Evolutionary conservation across 2,329 filamentous ascomycete species (phyloP), one percentile per base, ranked within the genome.

Genomic region (Phaeophleospora eucalypticola): DNA sequence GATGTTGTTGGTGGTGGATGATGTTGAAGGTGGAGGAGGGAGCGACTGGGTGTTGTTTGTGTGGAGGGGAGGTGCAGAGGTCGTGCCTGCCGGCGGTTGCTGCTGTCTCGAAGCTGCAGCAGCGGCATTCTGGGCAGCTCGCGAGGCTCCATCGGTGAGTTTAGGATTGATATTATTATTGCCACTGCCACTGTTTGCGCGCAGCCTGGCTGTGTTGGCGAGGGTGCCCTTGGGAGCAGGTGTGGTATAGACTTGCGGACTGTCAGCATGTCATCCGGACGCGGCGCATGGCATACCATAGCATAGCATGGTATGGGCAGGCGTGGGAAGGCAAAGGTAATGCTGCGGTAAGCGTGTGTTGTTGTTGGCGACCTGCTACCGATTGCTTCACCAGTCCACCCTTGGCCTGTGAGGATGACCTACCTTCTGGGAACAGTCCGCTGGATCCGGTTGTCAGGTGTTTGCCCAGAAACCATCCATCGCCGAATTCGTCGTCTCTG

Each of bases 381-480:
- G n/a, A n/a, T n/a, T n/a, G n/a, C n/a, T n/a, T n/a, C n/a, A n/a
- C n/a, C n/a, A n/a, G n/a, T n/a, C n/a, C n/a, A n/a, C n/a, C n/a
- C n/a, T n/a, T n/a, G n/a, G n/a, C n/a, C n/a, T n/a, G n/a, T n/a
- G 48, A 48, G 43, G 43, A 35, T 47, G 49, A 69, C 77, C 51
- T 68, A 89, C 87, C 86, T 80, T 91, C 86, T 17, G 87, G 87
- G 61, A 93, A 93, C 46, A 93, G 78, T 45, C 87, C 87, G 56
- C 79, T 89, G 61, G 83, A 84, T 51, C 80, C 81, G 66, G 84
- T 89, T 56, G 79, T 75, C 57, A 88, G 69, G 68, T 91, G 87
- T 61, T 81, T 81, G 51, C 87, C 81, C 61, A 91, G 67, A 65
- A 87, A 94, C 54, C 62, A 65, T 44, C 88, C 87, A 68, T 94